phyloP scores from a whole-genome alignment of 306 rosid species.

The Cicer pinnatifidum region DNA sequence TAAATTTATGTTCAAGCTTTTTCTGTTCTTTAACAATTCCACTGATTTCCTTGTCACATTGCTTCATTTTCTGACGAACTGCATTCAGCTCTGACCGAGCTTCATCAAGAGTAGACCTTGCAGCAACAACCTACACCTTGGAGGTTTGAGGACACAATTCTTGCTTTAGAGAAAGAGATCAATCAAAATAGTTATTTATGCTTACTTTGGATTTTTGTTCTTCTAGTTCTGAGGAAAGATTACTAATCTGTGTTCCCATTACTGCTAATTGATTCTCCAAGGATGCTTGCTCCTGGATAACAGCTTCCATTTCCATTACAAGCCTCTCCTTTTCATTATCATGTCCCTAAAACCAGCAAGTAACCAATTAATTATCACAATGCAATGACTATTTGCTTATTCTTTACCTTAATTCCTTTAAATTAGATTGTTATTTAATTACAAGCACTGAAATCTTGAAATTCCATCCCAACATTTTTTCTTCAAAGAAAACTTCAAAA shows the following conservation, averaged over 20 bases:
- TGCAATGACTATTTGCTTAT: constrained; percentile 11
- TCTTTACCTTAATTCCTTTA: neutral
- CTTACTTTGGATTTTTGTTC: constrained; percentile 69
- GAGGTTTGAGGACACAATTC: constrained; percentile 44
- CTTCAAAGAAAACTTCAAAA: constrained; percentile 6
- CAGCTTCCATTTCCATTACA: constrained; percentile 92
- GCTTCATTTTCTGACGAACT: constrained; percentile 77
- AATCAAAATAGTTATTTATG: constrained; percentile 30
- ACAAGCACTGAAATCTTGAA: constrained; percentile 16
- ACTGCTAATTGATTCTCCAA: constrained; percentile 74
- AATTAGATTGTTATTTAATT: neutral
- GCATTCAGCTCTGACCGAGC: constrained; percentile 66
- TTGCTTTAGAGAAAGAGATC: constrained; percentile 21
- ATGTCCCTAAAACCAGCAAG: constrained; percentile 67
- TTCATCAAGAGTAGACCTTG: constrained; percentile 64
- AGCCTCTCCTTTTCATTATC: constrained; percentile 95
- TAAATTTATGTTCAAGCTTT: constrained; percentile 71
- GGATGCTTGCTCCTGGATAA: constrained; percentile 70
- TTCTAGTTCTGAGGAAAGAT: constrained; percentile 70
- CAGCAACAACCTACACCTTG: constrained; percentile 67
- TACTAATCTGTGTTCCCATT: constrained; percentile 54
- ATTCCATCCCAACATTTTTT: constrained; percentile 32
- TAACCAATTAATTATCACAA: constrained; percentile 34
- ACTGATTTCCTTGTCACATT: constrained; percentile 79
- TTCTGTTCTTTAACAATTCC: constrained; percentile 72